These are phyloP conservation scores for Floccularia luteovirens DNA, from an alignment of 768 basidiomycete species.

Conservation along the genomic window DNA sequence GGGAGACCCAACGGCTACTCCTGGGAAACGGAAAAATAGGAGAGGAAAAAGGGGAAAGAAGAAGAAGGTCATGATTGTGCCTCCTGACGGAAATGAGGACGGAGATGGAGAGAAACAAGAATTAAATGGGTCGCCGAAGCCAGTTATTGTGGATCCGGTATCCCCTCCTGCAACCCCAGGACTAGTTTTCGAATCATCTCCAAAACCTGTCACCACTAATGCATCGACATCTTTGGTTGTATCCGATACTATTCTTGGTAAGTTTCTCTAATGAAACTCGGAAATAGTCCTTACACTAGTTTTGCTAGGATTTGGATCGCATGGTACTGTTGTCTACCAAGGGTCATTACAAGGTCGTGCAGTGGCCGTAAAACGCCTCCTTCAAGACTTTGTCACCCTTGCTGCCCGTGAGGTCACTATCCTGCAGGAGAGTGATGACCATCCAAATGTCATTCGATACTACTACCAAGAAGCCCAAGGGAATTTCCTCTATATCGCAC, in stretches of 20 bases:
- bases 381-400: constrained; percentile 93
- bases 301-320: constrained; percentile 79
- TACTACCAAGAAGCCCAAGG: constrained; percentile 94
- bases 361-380: constrained; percentile 95
- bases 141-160: constrained; percentile 3
- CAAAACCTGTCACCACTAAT: constrained; percentile 14
- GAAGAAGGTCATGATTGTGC: constrained; percentile 22
- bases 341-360: constrained; percentile 96
- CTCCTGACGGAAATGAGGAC: constrained; percentile 21
- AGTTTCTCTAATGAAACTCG: constrained; percentile 10
- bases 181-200: constrained; percentile 15
- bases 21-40: constrained; percentile 36
- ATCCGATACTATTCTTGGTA: constrained; percentile 72
- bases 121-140: constrained; percentile 2
- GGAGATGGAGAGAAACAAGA: constrained; percentile 3
- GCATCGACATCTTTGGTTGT: constrained; percentile 51
- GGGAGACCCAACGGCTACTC: constrained; percentile 23
- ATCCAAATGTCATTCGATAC: constrained; percentile 97
- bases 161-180: constrained; percentile 9
- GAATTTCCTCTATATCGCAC: constrained; percentile 95
- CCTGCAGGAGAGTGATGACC: constrained; percentile 94
- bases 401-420: constrained; percentile 91
- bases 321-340: constrained; percentile 92
- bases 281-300: background rate
- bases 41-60: constrained; percentile 52